Base-by-base conservation (phyloP, 768 basidiomycete species). In the Boletellus ananas region DNA sequence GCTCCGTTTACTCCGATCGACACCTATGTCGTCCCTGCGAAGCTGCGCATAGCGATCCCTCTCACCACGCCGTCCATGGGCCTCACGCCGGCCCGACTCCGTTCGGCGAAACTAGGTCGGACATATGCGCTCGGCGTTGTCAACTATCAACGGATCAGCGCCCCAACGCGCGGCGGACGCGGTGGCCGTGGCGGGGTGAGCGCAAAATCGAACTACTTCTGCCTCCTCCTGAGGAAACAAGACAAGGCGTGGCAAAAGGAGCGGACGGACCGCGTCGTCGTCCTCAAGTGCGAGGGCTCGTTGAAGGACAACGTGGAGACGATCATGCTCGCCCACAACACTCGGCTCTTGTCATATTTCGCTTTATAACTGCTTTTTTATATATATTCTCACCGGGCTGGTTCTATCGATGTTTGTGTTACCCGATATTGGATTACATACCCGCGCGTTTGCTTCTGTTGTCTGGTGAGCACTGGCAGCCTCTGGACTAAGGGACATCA, bases 271-370 rank as follows among this genome's bases (percentile, higher is more conserved):
- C 8, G 10, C 6, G 34, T 49, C 18, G 40, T 43, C 34, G 18
- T 49, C 34, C 41, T 49, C 4, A 36, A 42, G 27, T 49, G 48
- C 16, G 48, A 43, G 12, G 48, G 48, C 9, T 12, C 40, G 17
- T 43, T 35, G n/a, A 29, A 18, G 27, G 48, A 25, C 4, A 13
- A 49, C 1, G 41, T 49, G 5, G 18, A 43, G 18, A 49, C 34
- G 1, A 35, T 49, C 5, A 20, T 20, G 48, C 41, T 49, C 16
- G 23, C 34, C 10, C 48, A 49, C 14, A 36, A n/a, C 33, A 48
- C n/a, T 27, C 47, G n/a, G 23, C 21, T 48, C 5, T 34, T 34
- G 21, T 45, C 44, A 13, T 35, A 36, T 33, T 34, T n/a, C 17
- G 10, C 31, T 13, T 21, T 41, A 23, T 41, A 40, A 33, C 25